phyloP scores from a whole-genome alignment of 1,284 basidiomycete genomes.

The Malassezia yamatoensis region DNA sequence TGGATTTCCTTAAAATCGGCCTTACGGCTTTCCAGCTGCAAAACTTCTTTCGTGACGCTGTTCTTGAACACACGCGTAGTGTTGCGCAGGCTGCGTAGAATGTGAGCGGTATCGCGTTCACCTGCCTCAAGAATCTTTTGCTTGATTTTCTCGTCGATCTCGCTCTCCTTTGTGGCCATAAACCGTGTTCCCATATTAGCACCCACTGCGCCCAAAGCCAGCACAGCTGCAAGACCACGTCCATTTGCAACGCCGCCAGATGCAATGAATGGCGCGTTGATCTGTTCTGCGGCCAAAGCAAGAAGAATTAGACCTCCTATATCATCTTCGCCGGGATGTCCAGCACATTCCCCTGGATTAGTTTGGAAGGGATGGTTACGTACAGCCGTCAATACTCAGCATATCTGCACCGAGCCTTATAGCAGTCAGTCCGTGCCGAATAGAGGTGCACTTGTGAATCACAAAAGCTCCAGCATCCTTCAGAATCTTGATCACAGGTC shows the following conservation, averaged over 20 bases:
- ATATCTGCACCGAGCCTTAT: constrained; percentile 71
- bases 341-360: constrained; percentile 58
- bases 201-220: constrained; percentile 76
- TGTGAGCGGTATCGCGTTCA: constrained; percentile 71
- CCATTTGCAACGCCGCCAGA: constrained; percentile 59
- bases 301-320: constrained; percentile 82
- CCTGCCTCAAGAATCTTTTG: constrained; percentile 70
- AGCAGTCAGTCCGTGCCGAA: constrained; percentile 56
- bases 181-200: constrained; percentile 77
- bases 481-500: constrained; percentile 67
- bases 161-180: constrained; percentile 61
- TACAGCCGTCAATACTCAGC: constrained; percentile 50
- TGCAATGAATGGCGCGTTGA: constrained; percentile 75
- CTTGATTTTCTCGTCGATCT: constrained; percentile 84
- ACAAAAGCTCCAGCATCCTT: constrained; percentile 65
- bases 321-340: constrained; percentile 90
- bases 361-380: background rate
- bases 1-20: constrained; percentile 77
- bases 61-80: constrained; percentile 83
- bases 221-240: constrained; percentile 67
- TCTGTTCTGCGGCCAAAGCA: constrained; percentile 73
- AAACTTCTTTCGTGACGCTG: constrained; percentile 67
- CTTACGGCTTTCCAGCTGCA: constrained; percentile 67
- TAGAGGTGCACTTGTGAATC: constrained; percentile 82
- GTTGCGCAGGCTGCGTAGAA: constrained; percentile 70